Base-by-base conservation (phyloP, 805 yeast genomes). In the Wickerhamomyces ciferrii region DNA sequence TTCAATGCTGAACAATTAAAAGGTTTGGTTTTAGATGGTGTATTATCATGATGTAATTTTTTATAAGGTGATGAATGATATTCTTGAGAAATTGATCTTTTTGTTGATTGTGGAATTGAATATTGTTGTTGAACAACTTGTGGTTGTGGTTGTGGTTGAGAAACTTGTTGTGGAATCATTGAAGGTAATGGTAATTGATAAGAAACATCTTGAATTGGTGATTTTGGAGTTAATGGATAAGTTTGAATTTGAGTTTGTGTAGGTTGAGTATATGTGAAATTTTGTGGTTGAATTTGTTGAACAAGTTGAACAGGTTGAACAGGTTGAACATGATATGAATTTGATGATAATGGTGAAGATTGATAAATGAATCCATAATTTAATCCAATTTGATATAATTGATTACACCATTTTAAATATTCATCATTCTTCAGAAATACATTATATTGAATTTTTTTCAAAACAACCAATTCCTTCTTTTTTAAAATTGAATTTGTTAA, bases 141-240 rank as follows among this genome's bases (percentile, higher is more conserved):
- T 19, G 27, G 40, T 14, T 9, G 27, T 37, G 21, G 40, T 23
- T 8, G 27, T 13, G 17, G 18, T 31, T 14, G 35, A 14, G 13
- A 27, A 18, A 7, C 31, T n/a, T 23, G 41, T 23, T 8, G 41
- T 24, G 11, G 41, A 5, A 24, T 8, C 14, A 27, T n/a, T 18
- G 21, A 34, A 18, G 37, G 21, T 4, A 15, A 11, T n/a, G 35
- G 35, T 31, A 31, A 29, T 32, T 32, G 37, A 34, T 34, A 34
- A 4, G 34, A 20, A 14, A 27, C 9, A 31, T 51, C 59, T 32
- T 45, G 15, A 3, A 39, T 13, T 29, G 61, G 60, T 5, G 60
- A 55, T 41, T 51, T 50, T 42, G 61, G 61, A 14, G 61, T 55
- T 15, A 55, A 36, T 24, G 60, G 59, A 34, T 45, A 49, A 34